Evolutionary conservation across 257 asterid genomes (phyloP).

Genomic region (Henckelia pumila): DNA sequence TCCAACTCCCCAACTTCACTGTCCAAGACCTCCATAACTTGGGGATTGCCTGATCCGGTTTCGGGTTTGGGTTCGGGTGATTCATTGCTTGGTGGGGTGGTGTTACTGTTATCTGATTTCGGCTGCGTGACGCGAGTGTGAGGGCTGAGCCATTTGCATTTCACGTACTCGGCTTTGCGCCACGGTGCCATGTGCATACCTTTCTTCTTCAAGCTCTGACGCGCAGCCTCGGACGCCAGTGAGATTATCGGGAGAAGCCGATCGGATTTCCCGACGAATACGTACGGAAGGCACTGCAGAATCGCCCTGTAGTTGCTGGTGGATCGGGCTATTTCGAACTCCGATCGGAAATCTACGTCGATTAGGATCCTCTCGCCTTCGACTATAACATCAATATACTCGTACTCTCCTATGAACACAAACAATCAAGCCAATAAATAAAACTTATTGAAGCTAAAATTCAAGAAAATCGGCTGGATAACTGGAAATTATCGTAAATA

Average conservation of each 20-base stretch:
- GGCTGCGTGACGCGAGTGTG: constrained; percentile 39
- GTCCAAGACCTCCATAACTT: constrained; percentile 29
- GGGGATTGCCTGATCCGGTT: constrained; percentile 9
- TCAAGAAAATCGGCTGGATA: not conserved
- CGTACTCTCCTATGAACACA: constrained; percentile 61
- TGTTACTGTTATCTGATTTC: not conserved
- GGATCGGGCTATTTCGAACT: constrained; percentile 88
- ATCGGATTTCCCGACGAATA: constrained; percentile 81
- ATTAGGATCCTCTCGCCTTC: constrained; percentile 67
- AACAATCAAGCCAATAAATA: not conserved
- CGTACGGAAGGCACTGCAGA: constrained; percentile 60
- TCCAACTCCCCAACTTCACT: constrained; percentile 50
- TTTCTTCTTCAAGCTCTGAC: constrained; percentile 78
- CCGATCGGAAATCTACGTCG: constrained; percentile 88
- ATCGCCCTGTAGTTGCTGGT: constrained; percentile 60
- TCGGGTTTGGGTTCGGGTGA: not conserved
- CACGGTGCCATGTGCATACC: constrained; percentile 96
- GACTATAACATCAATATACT: constrained; percentile 69
- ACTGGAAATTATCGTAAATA: no score
- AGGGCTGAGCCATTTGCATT: constrained; percentile 79
- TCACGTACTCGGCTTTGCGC: constrained; percentile 81
- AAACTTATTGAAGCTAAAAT: not conserved
- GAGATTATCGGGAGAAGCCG: constrained; percentile 69
- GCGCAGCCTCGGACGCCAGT: constrained; percentile 72
- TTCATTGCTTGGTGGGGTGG: constrained; percentile 8